Base-by-base conservation (phyloP, 2,329 filamentous ascomycete genomes). In the Xylariaceae sp. region DNA sequence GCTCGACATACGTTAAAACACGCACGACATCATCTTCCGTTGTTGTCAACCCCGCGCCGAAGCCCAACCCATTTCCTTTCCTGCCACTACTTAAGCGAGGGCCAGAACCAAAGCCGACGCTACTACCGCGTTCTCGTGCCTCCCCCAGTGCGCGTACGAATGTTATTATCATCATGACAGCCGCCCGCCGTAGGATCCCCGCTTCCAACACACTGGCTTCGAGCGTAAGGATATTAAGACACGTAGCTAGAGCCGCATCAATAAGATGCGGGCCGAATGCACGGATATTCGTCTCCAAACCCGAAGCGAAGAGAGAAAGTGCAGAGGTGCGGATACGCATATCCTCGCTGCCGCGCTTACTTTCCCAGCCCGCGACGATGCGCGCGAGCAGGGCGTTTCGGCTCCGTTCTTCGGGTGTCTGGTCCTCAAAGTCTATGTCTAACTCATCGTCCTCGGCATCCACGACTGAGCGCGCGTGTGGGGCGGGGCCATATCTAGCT, bases 291-390 rank as follows among this genome's bases (percentile, higher is more conserved):
- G 77, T 81, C 66, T 90, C 86, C 21, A 90, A 69, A 0, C 78
- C 77, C 1, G 73, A 72, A 0, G 81, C 81, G 36, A 91, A 75
- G 40, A 91, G 79, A 4, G 86, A 87, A 6, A 92, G 69, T 3
- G 87, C 85, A 18, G 87, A 90, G 11, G 86, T 75, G 1, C 88
- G 82, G 60, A 92, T 81, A 3, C 88, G 79, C 10, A 90, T 75
- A 64, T 91, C 88, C 67, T 91, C 88, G 53, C 79, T 79, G 0
- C 85, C 86, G 13, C 79, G 74, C 50, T 83, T 85, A 57, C 84
- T 80, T 59, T 86, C 80, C 88, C 88, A 91, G 1, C 85, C 86
- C 11, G 79, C 73, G 0, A 90, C 76, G 54, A 91, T 89, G 53
- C 78, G 76, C 18, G 77, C 73, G 10, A 87, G 66, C 40, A 80